These are phyloP conservation scores for Mycosarcoma mackinlayi DNA, from an alignment of 1,284 basidiomycete species.

Conservation along the genomic window DNA sequence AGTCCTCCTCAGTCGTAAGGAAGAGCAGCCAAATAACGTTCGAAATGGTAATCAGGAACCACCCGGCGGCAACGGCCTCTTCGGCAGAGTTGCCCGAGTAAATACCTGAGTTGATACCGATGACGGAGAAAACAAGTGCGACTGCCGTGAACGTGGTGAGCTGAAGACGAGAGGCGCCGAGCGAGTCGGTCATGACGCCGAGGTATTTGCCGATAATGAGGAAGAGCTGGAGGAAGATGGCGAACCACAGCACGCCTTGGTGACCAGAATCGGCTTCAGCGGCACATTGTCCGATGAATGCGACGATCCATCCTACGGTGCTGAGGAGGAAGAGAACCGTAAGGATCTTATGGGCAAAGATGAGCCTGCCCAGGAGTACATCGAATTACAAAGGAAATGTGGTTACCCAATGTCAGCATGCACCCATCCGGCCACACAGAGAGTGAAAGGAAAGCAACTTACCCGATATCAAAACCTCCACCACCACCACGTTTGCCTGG, in stretches of 20 bases:
- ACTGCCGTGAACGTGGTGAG: constrained; percentile 87
- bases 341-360: constrained; percentile 89
- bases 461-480: constrained; percentile 54
- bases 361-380: constrained; percentile 72
- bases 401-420: constrained; percentile 8
- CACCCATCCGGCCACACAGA: neutral
- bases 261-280: constrained; percentile 48
- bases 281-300: constrained; percentile 79
- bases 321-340: constrained; percentile 85
- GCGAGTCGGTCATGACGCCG: constrained; percentile 84
- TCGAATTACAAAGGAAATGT: neutral
- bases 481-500: constrained; percentile 49
- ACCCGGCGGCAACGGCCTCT: constrained; percentile 86
- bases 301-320: constrained; percentile 88
- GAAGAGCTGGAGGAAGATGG: constrained; percentile 84
- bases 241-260: constrained; percentile 88
- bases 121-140: constrained; percentile 85
- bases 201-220: constrained; percentile 82
- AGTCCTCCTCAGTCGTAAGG: constrained; percentile 95
- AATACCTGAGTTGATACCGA: constrained; percentile 75
- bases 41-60: constrained; percentile 89
- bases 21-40: constrained; percentile 90
- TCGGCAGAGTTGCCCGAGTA: constrained; percentile 39
- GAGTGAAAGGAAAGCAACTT: constrained; percentile 7
- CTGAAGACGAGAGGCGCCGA: constrained; percentile 84